Percentiles rank a stretch among this genome's conserved stretches.
phyloP scores from a whole-genome alignment of 192 early-diverging fungal species.

The Coemansia sp. region DNA sequence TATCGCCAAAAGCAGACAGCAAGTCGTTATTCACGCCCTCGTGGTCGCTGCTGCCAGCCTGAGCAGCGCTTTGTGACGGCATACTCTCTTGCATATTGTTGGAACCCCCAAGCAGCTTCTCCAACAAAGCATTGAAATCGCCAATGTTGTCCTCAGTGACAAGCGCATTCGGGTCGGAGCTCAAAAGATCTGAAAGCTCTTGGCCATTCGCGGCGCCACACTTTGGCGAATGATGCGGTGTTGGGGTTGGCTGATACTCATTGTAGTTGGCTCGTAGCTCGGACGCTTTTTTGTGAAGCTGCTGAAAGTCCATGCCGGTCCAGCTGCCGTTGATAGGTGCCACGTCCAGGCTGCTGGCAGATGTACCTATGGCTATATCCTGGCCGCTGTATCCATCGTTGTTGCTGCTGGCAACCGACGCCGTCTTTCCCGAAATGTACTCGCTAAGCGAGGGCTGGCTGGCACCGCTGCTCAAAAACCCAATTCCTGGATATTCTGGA shows the following conservation, averaged over 20 bases:
- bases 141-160: conserved; percentile 39
- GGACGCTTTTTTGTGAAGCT: conserved; percentile 34
- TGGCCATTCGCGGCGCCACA: conserved; percentile 24
- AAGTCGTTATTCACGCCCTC: not conserved
- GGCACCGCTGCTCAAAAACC: not conserved
- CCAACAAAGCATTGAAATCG: conserved; percentile 35
- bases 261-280: conserved; percentile 35
- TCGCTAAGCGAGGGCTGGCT: conserved; percentile 51
- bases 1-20: not conserved
- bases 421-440: conserved; percentile 37
- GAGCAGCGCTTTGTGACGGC: not conserved
- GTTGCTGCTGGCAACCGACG: conserved; percentile 1
- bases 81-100: conserved; percentile 19
- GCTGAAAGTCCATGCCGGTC: conserved; percentile 39
- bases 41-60: too few relatives aligned
- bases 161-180: conserved; percentile 37
- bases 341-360: not conserved
- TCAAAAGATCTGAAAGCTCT: conserved; percentile 35
- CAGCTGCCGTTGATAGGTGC: conserved; percentile 37
- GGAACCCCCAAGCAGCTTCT: conserved; percentile 28
- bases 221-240: conserved; percentile 52
- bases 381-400: not conserved
- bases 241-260: conserved; percentile 51
- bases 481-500: not conserved
- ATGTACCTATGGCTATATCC: not conserved